Conservation (phyloP, 2,329 filamentous ascomycete genomes). For the Hortaea werneckii region DNA sequence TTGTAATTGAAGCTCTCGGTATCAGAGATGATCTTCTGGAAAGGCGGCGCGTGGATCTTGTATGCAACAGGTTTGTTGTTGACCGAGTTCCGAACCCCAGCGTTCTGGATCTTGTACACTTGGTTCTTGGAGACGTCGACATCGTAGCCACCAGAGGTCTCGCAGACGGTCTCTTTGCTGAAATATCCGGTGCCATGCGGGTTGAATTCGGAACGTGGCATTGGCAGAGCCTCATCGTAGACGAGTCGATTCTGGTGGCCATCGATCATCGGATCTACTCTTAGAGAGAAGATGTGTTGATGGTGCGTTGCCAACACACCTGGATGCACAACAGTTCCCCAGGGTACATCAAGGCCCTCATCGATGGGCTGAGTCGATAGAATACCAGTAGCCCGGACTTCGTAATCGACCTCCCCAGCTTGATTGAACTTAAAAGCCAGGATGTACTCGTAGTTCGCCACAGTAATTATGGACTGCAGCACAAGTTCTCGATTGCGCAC, state of each 20-base stretch:
- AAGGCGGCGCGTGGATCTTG: conserved; percentile 40
- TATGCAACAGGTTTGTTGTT: conserved; percentile 35
- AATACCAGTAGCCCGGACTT: conserved; percentile 60
- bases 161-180: conserved; percentile 37
- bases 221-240: conserved; percentile 47
- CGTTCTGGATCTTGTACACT: conserved; percentile 41
- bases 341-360: conserved; percentile 52
- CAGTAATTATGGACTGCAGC: conserved; percentile 57
- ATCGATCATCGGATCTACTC: conserved; percentile 40
- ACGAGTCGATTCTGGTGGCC: conserved; percentile 36
- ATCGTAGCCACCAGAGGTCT: conserved; percentile 42
- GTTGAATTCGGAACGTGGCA: conserved; percentile 46
- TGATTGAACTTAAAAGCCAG: conserved; percentile 64
- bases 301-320: conserved; percentile 61
- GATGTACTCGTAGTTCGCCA: conserved; percentile 65
- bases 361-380: conserved; percentile 56
- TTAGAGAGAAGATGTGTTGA: conserved; percentile 61
- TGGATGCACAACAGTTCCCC: conserved; percentile 59
- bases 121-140: conserved; percentile 35
- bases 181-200: conserved; percentile 45
- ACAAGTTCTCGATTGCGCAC: conserved; percentile 53
- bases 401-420: conserved; percentile 55
- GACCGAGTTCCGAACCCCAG: conserved; percentile 34
- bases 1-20: conserved; percentile 46
- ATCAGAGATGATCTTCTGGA: conserved; percentile 43